Evolutionary conservation across 768 basidiomycete genomes (phyloP).

Genomic region (Trametes meyenii): DNA sequence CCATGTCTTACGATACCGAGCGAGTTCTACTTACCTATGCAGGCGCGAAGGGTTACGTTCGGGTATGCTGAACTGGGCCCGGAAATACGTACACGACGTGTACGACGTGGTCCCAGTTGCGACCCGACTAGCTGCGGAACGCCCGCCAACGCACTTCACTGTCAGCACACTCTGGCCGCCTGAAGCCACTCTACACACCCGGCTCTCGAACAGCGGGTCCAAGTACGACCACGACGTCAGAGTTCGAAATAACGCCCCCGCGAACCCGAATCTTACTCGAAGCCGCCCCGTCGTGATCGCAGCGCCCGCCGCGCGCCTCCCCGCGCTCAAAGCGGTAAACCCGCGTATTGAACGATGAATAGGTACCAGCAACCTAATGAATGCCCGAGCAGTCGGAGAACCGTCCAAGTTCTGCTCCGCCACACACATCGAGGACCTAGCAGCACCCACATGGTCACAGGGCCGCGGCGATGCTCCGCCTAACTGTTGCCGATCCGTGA

Average conservation of each 20-base stretch:
- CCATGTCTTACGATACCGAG: too few species aligned
- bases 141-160: neutral
- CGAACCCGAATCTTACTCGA: neutral
- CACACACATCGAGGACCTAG: neutral
- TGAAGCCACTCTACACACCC: neutral
- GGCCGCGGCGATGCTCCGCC: neutral
- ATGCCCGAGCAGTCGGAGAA: neutral
- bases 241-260: neutral
- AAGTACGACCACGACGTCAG: too few species aligned
- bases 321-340: neutral
- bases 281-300: conserved; percentile 5
- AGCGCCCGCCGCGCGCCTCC: conserved; percentile 3
- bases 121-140: neutral
- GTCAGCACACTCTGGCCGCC: neutral
- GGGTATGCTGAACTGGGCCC: too few species aligned
- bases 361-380: too few species aligned
- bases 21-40: too few species aligned
- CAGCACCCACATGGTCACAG: neutral
- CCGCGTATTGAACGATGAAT: too few species aligned
- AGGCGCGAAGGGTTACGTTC: too few species aligned
- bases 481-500: neutral
- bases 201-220: too few species aligned
- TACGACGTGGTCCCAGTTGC: neutral
- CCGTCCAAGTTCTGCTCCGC: neutral
- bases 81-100: neutral